Percentiles rank a stretch among this genome's conserved stretches.
Evolutionary conservation across 2,329 filamentous ascomycete genomes (phyloP).

Genomic region (Penicillium olsonii): DNA sequence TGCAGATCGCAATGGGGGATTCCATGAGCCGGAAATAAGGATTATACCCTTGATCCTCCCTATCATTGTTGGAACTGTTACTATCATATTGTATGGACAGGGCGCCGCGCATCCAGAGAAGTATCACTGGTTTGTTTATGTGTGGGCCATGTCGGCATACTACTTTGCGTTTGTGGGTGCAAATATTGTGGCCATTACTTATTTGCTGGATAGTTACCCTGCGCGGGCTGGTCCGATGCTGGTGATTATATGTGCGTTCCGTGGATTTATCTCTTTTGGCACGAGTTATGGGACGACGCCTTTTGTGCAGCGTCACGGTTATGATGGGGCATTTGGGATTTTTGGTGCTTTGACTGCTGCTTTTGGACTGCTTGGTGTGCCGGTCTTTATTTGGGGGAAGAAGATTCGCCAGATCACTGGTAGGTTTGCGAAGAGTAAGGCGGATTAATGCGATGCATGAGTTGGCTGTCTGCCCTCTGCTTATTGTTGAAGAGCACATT

Average conservation of each 20-base stretch:
- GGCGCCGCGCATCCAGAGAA: slow-evolving; percentile 37
- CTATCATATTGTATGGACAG: slow-evolving; percentile 41
- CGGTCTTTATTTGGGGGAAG: slow-evolving; percentile 35
- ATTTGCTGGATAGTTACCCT: slow-evolving; percentile 49
- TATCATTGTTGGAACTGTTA: slow-evolving; percentile 40
- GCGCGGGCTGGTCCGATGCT: slow-evolving; percentile 45
- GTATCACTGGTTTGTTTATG: slow-evolving; percentile 28
- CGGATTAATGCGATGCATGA: not conserved
- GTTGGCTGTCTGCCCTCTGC: too few relatives aligned
- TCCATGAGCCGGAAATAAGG: slow-evolving; percentile 46
- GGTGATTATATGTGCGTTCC: slow-evolving; percentile 50
- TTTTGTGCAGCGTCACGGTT: slow-evolving; percentile 28
- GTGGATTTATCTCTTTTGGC: slow-evolving; percentile 51
- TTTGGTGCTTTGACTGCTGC: slow-evolving; percentile 33
- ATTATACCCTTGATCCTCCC: slow-evolving; percentile 40
- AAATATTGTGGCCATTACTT: slow-evolving; percentile 50
- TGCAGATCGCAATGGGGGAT: slow-evolving; percentile 37
- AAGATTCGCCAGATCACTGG: slow-evolving; percentile 31
- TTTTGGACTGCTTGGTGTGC: slow-evolving; percentile 32
- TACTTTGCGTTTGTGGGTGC: slow-evolving; percentile 36
- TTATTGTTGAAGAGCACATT: too few relatives aligned
- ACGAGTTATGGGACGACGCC: slow-evolving; percentile 40
- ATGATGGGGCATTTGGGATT: slow-evolving; percentile 36
- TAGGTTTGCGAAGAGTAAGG: not conserved
- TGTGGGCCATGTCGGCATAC: slow-evolving; percentile 24